Evolutionary conservation across 2,329 filamentous ascomycete species (phyloP).

Genomic region (Trichoderma cornu-damae): DNA sequence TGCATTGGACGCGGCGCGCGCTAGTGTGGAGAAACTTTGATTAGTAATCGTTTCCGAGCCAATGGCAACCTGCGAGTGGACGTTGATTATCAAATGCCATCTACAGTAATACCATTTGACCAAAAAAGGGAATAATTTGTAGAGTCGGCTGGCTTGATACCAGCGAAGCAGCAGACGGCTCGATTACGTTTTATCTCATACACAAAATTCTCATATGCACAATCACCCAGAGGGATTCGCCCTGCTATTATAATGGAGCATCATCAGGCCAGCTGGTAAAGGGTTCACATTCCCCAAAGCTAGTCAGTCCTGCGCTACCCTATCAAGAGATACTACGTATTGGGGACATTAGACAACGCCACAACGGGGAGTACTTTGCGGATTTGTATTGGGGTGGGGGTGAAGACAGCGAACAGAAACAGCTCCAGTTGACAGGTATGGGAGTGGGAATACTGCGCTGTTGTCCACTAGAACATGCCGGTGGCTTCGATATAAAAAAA

Average conservation of each 20-base stretch:
- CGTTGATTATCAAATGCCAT: neutral
- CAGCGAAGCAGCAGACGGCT: too few relatives aligned
- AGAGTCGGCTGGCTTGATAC: neutral
- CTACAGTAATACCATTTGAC: neutral
- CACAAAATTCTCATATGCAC: too few relatives aligned
- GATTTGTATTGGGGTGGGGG: neutral
- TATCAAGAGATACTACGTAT: neutral
- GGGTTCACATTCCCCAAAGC: too few relatives aligned
- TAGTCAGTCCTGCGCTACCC: neutral
- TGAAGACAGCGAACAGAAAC: neutral
- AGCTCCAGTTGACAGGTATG: neutral
- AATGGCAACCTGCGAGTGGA: neutral
- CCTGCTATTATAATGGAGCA: too few relatives aligned
- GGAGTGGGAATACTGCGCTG: too few relatives aligned
- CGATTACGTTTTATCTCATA: too few relatives aligned
- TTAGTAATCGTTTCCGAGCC: neutral
- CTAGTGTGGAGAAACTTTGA: neutral
- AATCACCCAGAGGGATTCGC: too few relatives aligned
- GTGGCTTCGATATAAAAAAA: neutral
- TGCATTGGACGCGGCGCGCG: slow-evolving; percentile 2
- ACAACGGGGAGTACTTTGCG: too few relatives aligned
- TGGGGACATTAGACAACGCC: neutral
- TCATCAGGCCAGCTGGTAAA: too few relatives aligned
- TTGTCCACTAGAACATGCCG: too few relatives aligned
- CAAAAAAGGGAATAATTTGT: too few relatives aligned